Percentiles rank a stretch among this genome's conserved stretches.
phyloP scores from a whole-genome alignment of 1,284 basidiomycete genomes.

The Serendipita sp. region DNA sequence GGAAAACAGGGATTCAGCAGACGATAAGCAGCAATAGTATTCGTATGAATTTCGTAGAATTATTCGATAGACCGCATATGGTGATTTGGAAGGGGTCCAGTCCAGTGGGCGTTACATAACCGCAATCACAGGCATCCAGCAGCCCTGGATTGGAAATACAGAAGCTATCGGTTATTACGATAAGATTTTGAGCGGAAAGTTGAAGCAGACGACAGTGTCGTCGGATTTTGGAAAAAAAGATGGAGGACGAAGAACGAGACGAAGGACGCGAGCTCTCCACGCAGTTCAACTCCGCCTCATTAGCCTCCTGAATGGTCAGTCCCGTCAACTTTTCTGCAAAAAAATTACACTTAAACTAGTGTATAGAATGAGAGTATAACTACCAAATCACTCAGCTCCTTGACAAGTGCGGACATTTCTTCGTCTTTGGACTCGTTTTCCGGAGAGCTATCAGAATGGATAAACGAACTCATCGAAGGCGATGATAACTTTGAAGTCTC shows the following conservation, averaged over 20 bases:
- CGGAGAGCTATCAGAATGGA: constrained; percentile 17
- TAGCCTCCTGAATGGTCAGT: background rate
- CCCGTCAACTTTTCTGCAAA: background rate
- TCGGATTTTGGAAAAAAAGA: background rate
- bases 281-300: background rate
- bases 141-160: too few relatives aligned
- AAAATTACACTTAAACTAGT: background rate
- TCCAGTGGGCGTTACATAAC: too few relatives aligned
- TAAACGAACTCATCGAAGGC: constrained; percentile 20
- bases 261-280: background rate
- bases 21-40: background rate
- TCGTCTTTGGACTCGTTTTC: background rate
- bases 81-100: too few relatives aligned
- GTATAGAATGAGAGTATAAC: background rate
- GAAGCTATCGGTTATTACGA: background rate
- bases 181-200: background rate
- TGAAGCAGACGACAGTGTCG: background rate
- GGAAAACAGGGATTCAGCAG: background rate
- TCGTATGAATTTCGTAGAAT: background rate
- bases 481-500: constrained; percentile 21
- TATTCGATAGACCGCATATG: background rate
- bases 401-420: background rate
- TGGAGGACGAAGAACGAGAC: background rate
- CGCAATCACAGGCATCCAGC: too few relatives aligned
- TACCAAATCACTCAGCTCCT: background rate